Evolutionary conservation across 768 basidiomycete genomes (phyloP).

Genomic region (Leucocoprinus birnbaumii): DNA sequence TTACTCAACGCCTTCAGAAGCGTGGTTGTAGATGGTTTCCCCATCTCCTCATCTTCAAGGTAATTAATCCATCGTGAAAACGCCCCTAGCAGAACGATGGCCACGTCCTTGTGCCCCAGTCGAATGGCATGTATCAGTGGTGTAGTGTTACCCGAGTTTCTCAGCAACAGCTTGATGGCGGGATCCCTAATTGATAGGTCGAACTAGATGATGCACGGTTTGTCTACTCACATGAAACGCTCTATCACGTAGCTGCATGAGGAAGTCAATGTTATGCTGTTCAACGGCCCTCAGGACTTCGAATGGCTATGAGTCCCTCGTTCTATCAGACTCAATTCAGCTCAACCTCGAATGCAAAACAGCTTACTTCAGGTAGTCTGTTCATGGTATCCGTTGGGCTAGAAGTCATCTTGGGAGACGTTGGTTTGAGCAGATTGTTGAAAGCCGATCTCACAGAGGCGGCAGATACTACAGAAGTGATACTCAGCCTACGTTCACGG

Average conservation of each 20-base stretch:
- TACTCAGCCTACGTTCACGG: constrained; percentile 16
- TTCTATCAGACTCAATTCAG: background rate
- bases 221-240: constrained; percentile 66
- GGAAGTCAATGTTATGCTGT: constrained; percentile 72
- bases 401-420: constrained; percentile 5
- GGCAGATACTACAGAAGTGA: constrained; percentile 19
- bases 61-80: constrained; percentile 91
- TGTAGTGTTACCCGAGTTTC: constrained; percentile 80
- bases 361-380: background rate
- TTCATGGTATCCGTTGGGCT: background rate
- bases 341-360: background rate
- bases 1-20: constrained; percentile 78
- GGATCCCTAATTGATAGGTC: background rate
- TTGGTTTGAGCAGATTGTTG: constrained; percentile 14
- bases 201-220: background rate
- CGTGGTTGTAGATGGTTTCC: constrained; percentile 61
- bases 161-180: constrained; percentile 66
- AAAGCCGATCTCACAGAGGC: constrained; percentile 15
- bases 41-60: constrained; percentile 78
- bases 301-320: constrained; percentile 31
- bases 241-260: constrained; percentile 81
- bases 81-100: constrained; percentile 85
- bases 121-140: constrained; percentile 91
- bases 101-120: constrained; percentile 80
- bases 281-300: constrained; percentile 86